phyloP scores from a whole-genome alignment of 352 stramenopile species.

The Pythium phragmiticola region DNA sequence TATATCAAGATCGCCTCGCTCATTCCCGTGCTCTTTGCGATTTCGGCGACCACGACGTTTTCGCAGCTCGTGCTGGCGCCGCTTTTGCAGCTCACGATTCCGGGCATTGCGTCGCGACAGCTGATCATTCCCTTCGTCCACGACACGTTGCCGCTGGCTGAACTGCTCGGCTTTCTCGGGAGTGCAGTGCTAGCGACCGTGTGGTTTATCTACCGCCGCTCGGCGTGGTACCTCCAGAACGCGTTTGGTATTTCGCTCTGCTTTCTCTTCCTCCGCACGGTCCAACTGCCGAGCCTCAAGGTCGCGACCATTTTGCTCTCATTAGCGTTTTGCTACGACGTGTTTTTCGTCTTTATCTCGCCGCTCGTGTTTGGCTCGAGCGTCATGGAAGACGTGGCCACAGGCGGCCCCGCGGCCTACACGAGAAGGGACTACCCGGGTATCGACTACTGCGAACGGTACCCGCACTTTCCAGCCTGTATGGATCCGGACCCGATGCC shows the following conservation, averaged over 20 bases:
- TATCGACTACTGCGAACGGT: slow-evolving; percentile 76
- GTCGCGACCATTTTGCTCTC: slow-evolving; percentile 88
- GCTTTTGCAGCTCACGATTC: slow-evolving; percentile 34
- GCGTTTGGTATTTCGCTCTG: slow-evolving; percentile 92
- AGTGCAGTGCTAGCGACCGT: slow-evolving; percentile 41
- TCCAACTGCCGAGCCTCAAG: slow-evolving; percentile 91
- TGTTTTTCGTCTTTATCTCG: slow-evolving; percentile 96
- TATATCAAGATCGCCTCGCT: slow-evolving; percentile 58
- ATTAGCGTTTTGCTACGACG: slow-evolving; percentile 94
- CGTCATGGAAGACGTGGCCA: slow-evolving; percentile 95
- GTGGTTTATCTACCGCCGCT: slow-evolving; percentile 64
- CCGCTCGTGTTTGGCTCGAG: slow-evolving; percentile 84
- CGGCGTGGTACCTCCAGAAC: slow-evolving; percentile 89
- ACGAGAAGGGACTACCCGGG: slow-evolving; percentile 66
- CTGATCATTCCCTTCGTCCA: slow-evolving; percentile 37
- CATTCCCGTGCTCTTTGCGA: slow-evolving; percentile 67
- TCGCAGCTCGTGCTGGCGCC: slow-evolving; percentile 55
- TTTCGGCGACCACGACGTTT: slow-evolving; percentile 51
- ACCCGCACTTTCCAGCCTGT: slow-evolving; percentile 56
- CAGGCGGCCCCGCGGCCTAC: slow-evolving; percentile 72
- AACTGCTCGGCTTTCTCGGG: slow-evolving; percentile 44
- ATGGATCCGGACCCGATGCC: slow-evolving; percentile 88
- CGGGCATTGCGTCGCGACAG: slow-evolving; percentile 35
- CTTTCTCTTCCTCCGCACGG: slow-evolving; percentile 89
- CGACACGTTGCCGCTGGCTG: slow-evolving; percentile 43